These are phyloP conservation scores for Boletus calvinii DNA, from an alignment of 1,284 basidiomycete species.

Conservation along the genomic window DNA sequence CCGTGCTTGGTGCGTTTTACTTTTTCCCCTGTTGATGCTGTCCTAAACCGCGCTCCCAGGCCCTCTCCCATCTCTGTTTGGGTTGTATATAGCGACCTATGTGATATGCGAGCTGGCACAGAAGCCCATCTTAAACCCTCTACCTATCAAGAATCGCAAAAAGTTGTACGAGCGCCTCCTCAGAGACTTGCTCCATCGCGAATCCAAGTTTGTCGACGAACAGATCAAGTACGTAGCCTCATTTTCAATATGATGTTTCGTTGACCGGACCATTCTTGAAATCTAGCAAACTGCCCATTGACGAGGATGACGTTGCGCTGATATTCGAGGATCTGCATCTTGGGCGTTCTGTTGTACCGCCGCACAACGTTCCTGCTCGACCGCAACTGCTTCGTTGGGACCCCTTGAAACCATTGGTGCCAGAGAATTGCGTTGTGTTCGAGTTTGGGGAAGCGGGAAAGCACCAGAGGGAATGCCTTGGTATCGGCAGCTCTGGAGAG, in stretches of 20 bases:
- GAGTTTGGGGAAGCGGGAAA: conserved; percentile 70
- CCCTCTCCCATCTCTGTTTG: conserved; percentile 85
- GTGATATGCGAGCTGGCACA: conserved; percentile 81
- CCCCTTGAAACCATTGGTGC: conserved; percentile 53
- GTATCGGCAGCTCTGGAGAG: conserved; percentile 24
- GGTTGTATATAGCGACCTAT: conserved; percentile 84
- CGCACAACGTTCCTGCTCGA: conserved; percentile 66
- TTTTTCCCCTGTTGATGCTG: background rate
- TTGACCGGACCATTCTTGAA: background rate
- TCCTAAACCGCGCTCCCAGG: conserved; percentile 40
- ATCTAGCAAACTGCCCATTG: conserved; percentile 71
- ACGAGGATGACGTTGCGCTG: conserved; percentile 78
- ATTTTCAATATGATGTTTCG: background rate
- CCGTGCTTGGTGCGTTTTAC: conserved; percentile 64
- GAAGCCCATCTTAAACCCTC: conserved; percentile 78
- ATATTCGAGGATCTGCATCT: conserved; percentile 87
- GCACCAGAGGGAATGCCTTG: conserved; percentile 57
- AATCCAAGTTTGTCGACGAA: conserved; percentile 61
- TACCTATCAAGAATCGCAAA: conserved; percentile 79
- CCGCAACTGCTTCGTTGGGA: conserved; percentile 84
- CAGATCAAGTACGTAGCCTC: conserved; percentile 46
- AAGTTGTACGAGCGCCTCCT: conserved; percentile 85
- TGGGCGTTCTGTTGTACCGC: conserved; percentile 78
- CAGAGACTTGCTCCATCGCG: conserved; percentile 70
- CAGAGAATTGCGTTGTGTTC: conserved; percentile 82